These are phyloP conservation scores for Torrubiellomyces zombiae DNA, from an alignment of 2,329 filamentous ascomycete species.

Conservation along the genomic window DNA sequence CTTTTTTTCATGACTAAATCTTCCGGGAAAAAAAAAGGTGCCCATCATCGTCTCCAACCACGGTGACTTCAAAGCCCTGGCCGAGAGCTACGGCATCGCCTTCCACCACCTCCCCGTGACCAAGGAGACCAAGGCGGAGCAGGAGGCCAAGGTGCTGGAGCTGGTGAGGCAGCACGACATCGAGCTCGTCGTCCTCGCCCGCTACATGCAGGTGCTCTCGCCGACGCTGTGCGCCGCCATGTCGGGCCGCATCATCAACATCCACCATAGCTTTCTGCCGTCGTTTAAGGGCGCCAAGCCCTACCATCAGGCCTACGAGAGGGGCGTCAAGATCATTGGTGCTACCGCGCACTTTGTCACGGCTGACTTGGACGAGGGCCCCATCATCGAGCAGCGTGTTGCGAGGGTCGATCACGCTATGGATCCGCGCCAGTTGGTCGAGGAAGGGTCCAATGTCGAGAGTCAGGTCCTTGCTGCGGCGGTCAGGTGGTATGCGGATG, in stretches of 20 bases:
- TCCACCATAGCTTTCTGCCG: slow-evolving; percentile 76
- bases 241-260: slow-evolving; percentile 81
- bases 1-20: neutral
- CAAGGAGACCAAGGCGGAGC: slow-evolving; percentile 58
- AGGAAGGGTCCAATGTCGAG: slow-evolving; percentile 72
- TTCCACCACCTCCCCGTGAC: slow-evolving; percentile 72
- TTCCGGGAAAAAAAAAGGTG: slow-evolving; percentile 18
- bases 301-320: slow-evolving; percentile 75
- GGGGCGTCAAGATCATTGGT: slow-evolving; percentile 78
- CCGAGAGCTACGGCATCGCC: slow-evolving; percentile 56
- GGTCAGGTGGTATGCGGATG: slow-evolving; percentile 72
- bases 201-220: slow-evolving; percentile 78
- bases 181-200: slow-evolving; percentile 65
- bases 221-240: slow-evolving; percentile 60
- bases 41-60: slow-evolving; percentile 74
- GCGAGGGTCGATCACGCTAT: slow-evolving; percentile 61
- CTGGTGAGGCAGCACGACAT: slow-evolving; percentile 52
- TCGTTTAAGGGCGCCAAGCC: slow-evolving; percentile 80
- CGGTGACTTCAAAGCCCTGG: slow-evolving; percentile 52
- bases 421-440: slow-evolving; percentile 58
- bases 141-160: slow-evolving; percentile 55
- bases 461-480: slow-evolving; percentile 67
- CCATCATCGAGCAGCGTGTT: slow-evolving; percentile 76
- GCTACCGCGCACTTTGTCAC: slow-evolving; percentile 79
- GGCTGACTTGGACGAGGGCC: slow-evolving; percentile 69